These are phyloP conservation scores for Fusarium foetens DNA, from an alignment of 2,329 filamentous ascomycete species.

Conservation along the genomic window DNA sequence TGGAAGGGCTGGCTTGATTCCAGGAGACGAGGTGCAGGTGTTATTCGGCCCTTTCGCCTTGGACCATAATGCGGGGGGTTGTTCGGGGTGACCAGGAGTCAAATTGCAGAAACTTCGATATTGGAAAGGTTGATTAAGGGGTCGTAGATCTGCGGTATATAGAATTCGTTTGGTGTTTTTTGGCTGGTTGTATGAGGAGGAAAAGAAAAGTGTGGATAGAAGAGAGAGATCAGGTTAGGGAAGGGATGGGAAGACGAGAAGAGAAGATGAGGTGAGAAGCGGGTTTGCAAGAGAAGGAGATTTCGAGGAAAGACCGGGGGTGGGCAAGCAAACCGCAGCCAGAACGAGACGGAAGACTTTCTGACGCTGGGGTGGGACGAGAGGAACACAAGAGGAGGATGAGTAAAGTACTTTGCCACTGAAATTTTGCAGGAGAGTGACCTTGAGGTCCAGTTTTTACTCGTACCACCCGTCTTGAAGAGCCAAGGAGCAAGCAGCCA, in stretches of 20 bases:
- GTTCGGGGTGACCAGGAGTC: conserved; percentile 26
- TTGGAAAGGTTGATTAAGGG: neutral
- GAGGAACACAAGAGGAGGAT: neutral
- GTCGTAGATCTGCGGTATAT: neutral
- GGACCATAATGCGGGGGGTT: conserved; percentile 48
- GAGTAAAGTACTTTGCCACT: neutral
- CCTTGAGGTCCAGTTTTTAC: conserved; percentile 7
- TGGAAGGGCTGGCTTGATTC: conserved; percentile 35
- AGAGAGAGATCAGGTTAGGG: conserved; percentile 21
- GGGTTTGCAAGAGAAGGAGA: conserved; percentile 37
- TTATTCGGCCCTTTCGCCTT: conserved; percentile 53
- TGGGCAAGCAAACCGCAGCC: conserved; percentile 6
- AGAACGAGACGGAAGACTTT: conserved; percentile 10
- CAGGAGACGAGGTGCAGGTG: conserved; percentile 45
- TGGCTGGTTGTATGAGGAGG: neutral
- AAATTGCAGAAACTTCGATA: conserved; percentile 5
- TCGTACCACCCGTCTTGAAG: conserved; percentile 30
- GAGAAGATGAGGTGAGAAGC: conserved; percentile 37
- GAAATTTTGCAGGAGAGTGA: neutral
- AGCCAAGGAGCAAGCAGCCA: conserved; percentile 25
- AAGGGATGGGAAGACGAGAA: conserved; percentile 25
- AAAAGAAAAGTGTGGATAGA: conserved; percentile 30
- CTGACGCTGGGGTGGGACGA: conserved; percentile 22
- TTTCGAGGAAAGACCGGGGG: conserved; percentile 37
- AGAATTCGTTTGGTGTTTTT: conserved; percentile 7